Percentiles rank a stretch among this genome's conserved stretches.
These are phyloP conservation scores for Calonectria pauciramosa DNA, from an alignment of 2,329 filamentous ascomycete genomes.

Conservation along the genomic window DNA sequence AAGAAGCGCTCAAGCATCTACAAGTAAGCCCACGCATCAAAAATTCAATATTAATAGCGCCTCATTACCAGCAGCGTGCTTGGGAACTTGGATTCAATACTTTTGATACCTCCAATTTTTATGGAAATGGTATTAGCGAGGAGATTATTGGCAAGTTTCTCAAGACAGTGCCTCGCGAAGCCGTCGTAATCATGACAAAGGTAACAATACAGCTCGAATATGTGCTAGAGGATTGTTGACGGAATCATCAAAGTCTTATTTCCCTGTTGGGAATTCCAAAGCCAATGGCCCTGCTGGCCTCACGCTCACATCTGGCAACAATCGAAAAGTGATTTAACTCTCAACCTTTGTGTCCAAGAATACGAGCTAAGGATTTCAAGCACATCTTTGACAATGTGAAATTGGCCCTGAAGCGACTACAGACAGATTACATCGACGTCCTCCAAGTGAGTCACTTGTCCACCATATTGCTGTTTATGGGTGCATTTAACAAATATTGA, in stretches of 20 bases:
- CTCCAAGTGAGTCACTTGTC: slow-evolving; percentile 55
- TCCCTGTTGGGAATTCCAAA: slow-evolving; percentile 11
- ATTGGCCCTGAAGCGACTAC: slow-evolving; percentile 66
- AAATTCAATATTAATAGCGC: not conserved
- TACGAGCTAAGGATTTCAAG: not conserved
- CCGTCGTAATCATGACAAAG: slow-evolving; percentile 14
- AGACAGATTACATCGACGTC: slow-evolving; percentile 69
- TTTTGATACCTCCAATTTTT: slow-evolving; percentile 12
- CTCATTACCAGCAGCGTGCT: not conserved
- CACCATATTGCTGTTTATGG: not conserved
- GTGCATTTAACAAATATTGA: not conserved
- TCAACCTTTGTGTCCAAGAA: not conserved
- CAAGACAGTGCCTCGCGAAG: slow-evolving; percentile 4
- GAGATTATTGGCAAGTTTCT: slow-evolving; percentile 12
- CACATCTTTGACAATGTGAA: slow-evolving; percentile 75
- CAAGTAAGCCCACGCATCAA: not conserved
- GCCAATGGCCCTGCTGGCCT: not conserved
- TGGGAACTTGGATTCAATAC: slow-evolving; percentile 13
- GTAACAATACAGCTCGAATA: not conserved
- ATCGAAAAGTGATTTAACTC: not conserved
- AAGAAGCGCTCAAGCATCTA: slow-evolving; percentile 7
- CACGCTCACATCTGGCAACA: slow-evolving; percentile 3
- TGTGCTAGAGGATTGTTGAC: not conserved
- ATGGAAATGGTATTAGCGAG: slow-evolving; percentile 7
- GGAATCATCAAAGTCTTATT: not conserved